Conservation (phyloP, 2,329 filamentous ascomycete genomes). For the Byssothecium circinans region DNA sequence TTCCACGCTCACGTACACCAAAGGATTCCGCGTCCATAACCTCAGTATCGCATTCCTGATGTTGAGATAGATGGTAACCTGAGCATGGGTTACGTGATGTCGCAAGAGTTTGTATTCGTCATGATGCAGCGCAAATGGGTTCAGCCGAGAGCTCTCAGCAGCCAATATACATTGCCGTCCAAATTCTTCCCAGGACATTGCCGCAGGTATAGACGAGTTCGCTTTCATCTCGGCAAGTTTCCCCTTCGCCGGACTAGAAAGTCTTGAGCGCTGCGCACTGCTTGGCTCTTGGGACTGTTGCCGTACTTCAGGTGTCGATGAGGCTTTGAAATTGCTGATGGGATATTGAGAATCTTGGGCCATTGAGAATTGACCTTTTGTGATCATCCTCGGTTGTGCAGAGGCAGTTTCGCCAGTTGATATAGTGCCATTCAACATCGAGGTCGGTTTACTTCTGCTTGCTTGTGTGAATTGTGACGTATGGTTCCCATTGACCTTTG, state of each 20-base stretch:
- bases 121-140: conserved; percentile 83
- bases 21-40: conserved; percentile 84
- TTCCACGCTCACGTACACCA: conserved; percentile 76
- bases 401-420: conserved; percentile 5
- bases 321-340: conserved; percentile 28
- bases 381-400: conserved; percentile 7
- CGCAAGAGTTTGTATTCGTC: conserved; percentile 82
- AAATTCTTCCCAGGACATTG: conserved; percentile 74
- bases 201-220: conserved; percentile 79
- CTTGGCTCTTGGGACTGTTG: conserved; percentile 24
- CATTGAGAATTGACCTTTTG: conserved; percentile 23
- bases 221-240: conserved; percentile 49
- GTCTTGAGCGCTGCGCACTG: conserved; percentile 22
- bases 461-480: conserved; percentile 12
- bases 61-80: conserved; percentile 94
- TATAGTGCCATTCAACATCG: conserved; percentile 13
- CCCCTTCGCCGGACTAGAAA: conserved; percentile 21
- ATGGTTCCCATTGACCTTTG: conserved; percentile 16
- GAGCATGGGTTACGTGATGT: conserved; percentile 78
- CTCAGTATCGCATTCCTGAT: conserved; percentile 92
- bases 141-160: conserved; percentile 84
- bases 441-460: conserved; percentile 14
- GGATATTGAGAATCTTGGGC: conserved; percentile 26
- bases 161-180: conserved; percentile 89
- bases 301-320: conserved; percentile 34